phyloP scores from a whole-genome alignment of 768 basidiomycete species.

The Calocera viscosa region DNA sequence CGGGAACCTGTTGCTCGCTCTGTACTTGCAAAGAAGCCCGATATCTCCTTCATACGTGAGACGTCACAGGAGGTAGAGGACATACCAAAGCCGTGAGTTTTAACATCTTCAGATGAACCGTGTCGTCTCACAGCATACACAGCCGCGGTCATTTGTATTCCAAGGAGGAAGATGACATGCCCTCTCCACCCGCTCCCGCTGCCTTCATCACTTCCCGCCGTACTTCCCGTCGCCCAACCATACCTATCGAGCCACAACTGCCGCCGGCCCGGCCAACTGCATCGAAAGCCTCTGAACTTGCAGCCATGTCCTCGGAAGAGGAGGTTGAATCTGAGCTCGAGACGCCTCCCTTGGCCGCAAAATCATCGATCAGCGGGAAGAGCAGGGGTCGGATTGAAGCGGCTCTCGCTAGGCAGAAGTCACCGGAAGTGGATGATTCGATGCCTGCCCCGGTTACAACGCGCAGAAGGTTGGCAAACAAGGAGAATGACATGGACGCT shows the following conservation, averaged over 20 bases:
- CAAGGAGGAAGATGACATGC: not conserved
- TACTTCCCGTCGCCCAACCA: not conserved
- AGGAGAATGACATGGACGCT: not conserved
- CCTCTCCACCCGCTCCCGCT: not conserved
- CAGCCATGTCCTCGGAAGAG: not conserved
- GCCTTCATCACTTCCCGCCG: not conserved
- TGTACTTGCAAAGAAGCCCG: not conserved
- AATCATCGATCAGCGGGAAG: not conserved
- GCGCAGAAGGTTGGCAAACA: not conserved
- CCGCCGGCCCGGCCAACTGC: not conserved
- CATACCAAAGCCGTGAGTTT: not conserved
- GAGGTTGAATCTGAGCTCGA: not conserved
- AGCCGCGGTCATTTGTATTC: not conserved
- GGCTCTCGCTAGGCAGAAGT: not conserved
- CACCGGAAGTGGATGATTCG: not conserved
- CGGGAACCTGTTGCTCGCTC: not conserved
- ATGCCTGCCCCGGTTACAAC: not conserved
- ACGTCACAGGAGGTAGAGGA: not conserved
- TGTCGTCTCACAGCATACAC: not conserved
- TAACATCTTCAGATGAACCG: not conserved
- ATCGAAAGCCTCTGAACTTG: not conserved
- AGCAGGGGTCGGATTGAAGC: not conserved
- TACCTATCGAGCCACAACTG: not conserved
- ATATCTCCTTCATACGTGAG: not conserved
- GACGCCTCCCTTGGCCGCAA: not conserved